phyloP scores from a whole-genome alignment of 306 rosid species.

The Glycyrrhiza uralensis region DNA sequence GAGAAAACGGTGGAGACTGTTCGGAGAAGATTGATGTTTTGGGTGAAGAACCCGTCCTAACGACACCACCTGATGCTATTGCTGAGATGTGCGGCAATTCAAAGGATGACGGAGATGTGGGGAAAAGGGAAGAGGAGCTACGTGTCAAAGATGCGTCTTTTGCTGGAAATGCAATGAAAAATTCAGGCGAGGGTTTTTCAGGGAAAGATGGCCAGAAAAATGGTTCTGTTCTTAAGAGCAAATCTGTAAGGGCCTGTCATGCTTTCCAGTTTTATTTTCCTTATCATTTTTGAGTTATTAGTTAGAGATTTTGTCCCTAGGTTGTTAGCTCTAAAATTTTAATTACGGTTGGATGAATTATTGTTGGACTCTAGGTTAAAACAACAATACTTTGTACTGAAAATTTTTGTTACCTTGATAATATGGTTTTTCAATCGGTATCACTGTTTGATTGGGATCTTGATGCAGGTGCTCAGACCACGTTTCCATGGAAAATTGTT shows the following conservation, averaged over 20 bases:
- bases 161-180: neutral
- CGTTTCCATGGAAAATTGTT: conserved; percentile 57
- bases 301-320: neutral
- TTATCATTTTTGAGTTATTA: neutral
- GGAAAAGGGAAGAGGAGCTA: conserved; percentile 12
- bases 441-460: conserved; percentile 12
- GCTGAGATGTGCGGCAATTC: neutral
- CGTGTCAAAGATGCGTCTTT: neutral
- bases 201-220: neutral
- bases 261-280: neutral
- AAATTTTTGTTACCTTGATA: neutral
- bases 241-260: conserved; percentile 34
- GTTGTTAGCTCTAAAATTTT: neutral
- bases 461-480: conserved; percentile 52
- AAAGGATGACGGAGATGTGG: neutral
- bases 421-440: neutral
- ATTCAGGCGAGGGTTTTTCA: neutral
- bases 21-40: neutral
- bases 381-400: neutral
- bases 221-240: conserved; percentile 20
- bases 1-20: neutral
- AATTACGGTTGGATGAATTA: neutral
- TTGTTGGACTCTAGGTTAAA: neutral
- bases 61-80: conserved; percentile 44
- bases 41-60: conserved; percentile 9